Base-by-base conservation (phyloP, 257 asterid species). In the Nicotiana noctiflora region DNA sequence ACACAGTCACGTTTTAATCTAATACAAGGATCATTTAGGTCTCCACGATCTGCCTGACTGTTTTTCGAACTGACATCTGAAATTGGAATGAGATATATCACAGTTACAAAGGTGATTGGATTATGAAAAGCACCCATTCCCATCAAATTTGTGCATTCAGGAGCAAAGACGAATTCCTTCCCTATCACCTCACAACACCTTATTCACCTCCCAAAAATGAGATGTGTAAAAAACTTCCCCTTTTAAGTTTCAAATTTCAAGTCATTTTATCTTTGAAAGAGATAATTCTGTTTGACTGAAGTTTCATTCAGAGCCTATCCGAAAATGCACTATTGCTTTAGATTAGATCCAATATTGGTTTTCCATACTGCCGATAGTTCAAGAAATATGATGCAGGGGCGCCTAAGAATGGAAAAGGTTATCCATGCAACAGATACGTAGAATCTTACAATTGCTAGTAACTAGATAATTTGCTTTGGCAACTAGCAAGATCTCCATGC, bases 1-100 rank as follows among this genome's bases (percentile, higher is more conserved):
- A 93, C 97, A 82, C 98, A 95, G 78, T 95, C 97, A 79, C 99
- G 99, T 88, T 93, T 95, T 72, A 95, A 87, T 88, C 98, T 90
- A 32, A 89, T 89, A 68, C 91, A 88, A 82, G 97, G 97, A 83
- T 93, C 97, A 67, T 89, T 88, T 72, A 92, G 90, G 86, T 92
- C 96, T 82, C 96, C 97, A 66, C 25, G 88, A 76, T 87, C 94
- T 57, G 25, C 65, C 84, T 14, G 82, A 74, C 55, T 79, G 81
- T 81, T 85, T 84, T 86, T 86, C 84, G 12, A 51, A 84, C 75
- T 77, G 62, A 70, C 59, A 83, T 83, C 92, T 87, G 88, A 85
- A 90, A 82, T 84, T 27, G 40, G 53, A 52, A 78, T 79, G 76
- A 62, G 76, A 15, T 64, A 64, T 15, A 27, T 51, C 61, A 74